Evolutionary conservation across 768 basidiomycete species (phyloP).

Genomic region (Thelephora ganbajun): DNA sequence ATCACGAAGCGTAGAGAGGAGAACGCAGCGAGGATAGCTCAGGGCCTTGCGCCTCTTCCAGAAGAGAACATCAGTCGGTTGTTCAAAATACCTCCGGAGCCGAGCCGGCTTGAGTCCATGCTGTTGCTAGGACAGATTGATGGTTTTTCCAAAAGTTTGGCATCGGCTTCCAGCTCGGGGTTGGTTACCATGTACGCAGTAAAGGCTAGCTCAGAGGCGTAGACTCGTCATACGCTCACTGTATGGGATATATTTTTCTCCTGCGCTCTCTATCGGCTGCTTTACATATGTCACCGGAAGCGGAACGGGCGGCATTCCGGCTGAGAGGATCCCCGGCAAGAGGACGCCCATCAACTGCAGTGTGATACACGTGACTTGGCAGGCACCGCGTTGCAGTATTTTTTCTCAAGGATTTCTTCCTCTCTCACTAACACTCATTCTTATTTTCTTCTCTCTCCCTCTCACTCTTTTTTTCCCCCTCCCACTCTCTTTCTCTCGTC

Average conservation of each 20-base stretch:
- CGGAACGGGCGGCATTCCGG: too few relatives aligned
- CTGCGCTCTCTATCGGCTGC: too few relatives aligned
- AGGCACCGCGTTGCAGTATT: too few relatives aligned
- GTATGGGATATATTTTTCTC: too few relatives aligned
- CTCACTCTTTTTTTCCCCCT: slow-evolving; percentile 5
- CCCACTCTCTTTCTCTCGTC: slow-evolving; percentile 10
- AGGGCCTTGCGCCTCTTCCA: slow-evolving; percentile 76
- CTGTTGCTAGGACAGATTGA: slow-evolving; percentile 80
- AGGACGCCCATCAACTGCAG: too few relatives aligned
- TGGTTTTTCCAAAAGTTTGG: slow-evolving; percentile 68
- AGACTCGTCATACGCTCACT: background rate
- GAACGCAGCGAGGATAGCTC: slow-evolving; percentile 61
- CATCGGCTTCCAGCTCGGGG: slow-evolving; percentile 38
- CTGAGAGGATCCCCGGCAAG: too few relatives aligned
- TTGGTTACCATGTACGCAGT: slow-evolving; percentile 83
- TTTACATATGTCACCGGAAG: too few relatives aligned
- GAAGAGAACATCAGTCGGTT: slow-evolving; percentile 75
- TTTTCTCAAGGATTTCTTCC: background rate
- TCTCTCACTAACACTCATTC: background rate
- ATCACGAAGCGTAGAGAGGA: slow-evolving; percentile 83
- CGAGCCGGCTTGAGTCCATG: slow-evolving; percentile 79
- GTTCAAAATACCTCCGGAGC: slow-evolving; percentile 83
- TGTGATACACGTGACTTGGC: too few relatives aligned
- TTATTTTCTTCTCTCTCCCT: slow-evolving; percentile 2
- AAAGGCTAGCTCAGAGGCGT: slow-evolving; percentile 18